These are phyloP conservation scores for Porcisia deanei DNA, from an alignment of 208 protist genomes.

Conservation along the genomic window DNA sequence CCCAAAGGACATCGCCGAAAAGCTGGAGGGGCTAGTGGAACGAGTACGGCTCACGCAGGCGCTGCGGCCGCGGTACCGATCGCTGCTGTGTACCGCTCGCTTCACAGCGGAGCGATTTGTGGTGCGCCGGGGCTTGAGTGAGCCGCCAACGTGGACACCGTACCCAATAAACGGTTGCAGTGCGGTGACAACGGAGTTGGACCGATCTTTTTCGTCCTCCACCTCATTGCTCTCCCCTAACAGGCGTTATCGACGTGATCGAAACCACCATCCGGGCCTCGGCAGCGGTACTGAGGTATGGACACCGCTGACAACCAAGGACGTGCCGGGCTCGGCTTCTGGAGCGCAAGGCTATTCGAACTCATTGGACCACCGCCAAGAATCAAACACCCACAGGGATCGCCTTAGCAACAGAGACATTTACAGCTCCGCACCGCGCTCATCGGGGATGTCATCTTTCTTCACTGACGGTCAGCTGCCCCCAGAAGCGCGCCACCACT, in stretches of 20 bases:
- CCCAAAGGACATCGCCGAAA: constrained; percentile 9
- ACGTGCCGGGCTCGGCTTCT: background rate
- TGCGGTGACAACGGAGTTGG: background rate
- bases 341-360: background rate
- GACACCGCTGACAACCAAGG: background rate
- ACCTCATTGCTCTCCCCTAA: background rate
- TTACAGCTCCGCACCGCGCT: background rate
- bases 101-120: constrained; percentile 28
- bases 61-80: constrained; percentile 30
- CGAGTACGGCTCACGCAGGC: constrained; percentile 30
- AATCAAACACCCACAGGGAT: background rate
- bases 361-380: background rate
- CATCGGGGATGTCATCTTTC: background rate
- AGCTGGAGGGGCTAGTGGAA: constrained; percentile 28
- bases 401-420: background rate
- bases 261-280: too few relatives aligned
- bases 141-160: constrained; percentile 19
- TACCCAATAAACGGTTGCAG: background rate
- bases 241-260: background rate
- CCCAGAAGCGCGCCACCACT: background rate
- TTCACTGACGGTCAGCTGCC: background rate
- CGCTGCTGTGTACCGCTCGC: constrained; percentile 21
- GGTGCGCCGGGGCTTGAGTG: constrained; percentile 28
- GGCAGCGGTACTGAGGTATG: background rate
- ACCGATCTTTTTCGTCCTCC: background rate